phyloP scores from a whole-genome alignment of 148 eudicot species.

The Fallopia convolvulus region DNA sequence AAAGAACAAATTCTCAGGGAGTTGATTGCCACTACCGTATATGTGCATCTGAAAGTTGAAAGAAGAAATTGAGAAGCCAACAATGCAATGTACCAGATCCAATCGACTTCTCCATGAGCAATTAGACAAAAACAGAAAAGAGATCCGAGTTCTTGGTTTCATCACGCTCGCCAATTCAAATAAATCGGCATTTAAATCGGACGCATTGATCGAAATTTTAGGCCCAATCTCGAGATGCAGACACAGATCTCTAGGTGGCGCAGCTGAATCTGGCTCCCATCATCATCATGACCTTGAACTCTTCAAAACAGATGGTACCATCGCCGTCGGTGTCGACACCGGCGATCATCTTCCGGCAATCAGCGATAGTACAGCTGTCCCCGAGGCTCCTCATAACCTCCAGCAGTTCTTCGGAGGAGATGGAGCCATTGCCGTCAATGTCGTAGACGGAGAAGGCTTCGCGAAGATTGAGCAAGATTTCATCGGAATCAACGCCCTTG shows the following conservation, averaged over 20 bases:
- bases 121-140: background rate
- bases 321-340: constrained; percentile 41
- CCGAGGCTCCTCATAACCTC: constrained; percentile 33
- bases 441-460: constrained; percentile 42
- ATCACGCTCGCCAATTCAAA: background rate
- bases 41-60: constrained; percentile 2
- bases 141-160: background rate
- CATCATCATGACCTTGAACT: constrained; percentile 35
- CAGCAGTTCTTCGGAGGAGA: constrained; percentile 36
- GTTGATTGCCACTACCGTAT: background rate
- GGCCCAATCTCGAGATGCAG: background rate
- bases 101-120: background rate
- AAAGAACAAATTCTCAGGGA: background rate
- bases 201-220: background rate
- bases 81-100: background rate
- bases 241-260: background rate
- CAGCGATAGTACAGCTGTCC: constrained; percentile 31
- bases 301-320: constrained; percentile 33
- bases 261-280: constrained; percentile 23
- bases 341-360: constrained; percentile 39
- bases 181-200: background rate
- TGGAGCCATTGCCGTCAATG: constrained; percentile 37
- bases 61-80: background rate
- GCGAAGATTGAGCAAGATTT: constrained; percentile 29
- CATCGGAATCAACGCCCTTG: constrained; percentile 34